Conservation (phyloP, 23 red algal genomes). For the Cyanidioschyzon merolae region DNA sequence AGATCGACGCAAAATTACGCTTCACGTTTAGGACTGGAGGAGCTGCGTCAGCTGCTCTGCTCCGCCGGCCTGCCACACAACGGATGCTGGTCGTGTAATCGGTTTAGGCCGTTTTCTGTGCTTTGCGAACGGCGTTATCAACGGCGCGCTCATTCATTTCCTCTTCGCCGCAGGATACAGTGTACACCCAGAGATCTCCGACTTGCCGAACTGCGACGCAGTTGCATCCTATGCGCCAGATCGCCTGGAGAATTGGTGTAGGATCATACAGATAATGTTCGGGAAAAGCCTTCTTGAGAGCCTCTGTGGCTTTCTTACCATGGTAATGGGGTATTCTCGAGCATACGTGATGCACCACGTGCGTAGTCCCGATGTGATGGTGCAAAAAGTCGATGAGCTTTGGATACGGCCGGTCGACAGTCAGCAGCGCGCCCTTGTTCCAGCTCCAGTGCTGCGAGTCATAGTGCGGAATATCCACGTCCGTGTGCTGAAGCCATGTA, state of each 20-base stretch:
- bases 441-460: conserved; percentile 51
- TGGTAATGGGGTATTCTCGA: conserved; percentile 81
- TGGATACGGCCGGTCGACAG: conserved; percentile 67
- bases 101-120: background rate
- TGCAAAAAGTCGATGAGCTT: conserved; percentile 64
- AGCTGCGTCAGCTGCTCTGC: no score
- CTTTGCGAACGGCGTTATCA: background rate
- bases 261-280: conserved; percentile 60
- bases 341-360: conserved; percentile 90
- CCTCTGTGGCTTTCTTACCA: conserved; percentile 53
- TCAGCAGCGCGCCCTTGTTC: conserved; percentile 59
- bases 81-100: no score
- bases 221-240: conserved; percentile 25
- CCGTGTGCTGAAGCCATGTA: conserved; percentile 90
- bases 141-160: background rate
- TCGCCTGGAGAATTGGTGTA: conserved; percentile 46
- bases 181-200: conserved; percentile 13
- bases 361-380: conserved; percentile 76
- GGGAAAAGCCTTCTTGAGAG: conserved; percentile 53
- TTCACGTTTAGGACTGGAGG: no score
- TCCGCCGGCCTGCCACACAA: no score
- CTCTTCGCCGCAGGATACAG: background rate
- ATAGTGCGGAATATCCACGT: conserved; percentile 80
- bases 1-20: no score
- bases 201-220: conserved; percentile 4